A percentile compares a stretch with the other conserved stretches of the same genome.
Evolutionary conservation across 1,284 basidiomycete genomes (phyloP).

Genomic region (Tilletia setariae): DNA sequence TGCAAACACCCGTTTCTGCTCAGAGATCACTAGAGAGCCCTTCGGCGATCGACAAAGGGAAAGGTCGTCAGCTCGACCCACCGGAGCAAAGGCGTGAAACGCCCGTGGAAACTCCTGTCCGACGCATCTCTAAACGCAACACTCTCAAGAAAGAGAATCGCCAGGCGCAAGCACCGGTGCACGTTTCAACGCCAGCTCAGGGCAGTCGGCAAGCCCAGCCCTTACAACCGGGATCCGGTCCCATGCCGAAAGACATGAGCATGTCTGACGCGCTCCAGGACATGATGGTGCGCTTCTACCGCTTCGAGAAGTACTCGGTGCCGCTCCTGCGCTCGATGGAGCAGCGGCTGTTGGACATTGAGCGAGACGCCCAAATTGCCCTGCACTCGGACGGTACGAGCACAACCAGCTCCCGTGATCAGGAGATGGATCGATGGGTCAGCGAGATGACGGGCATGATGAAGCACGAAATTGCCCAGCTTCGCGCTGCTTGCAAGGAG

Average conservation of each 20-base stretch:
- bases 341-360: constrained; percentile 46
- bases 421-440: constrained; percentile 50
- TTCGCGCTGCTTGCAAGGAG: constrained; percentile 41
- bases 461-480: constrained; percentile 50
- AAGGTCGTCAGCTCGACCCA: not conserved
- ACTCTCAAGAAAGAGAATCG: not conserved
- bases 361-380: constrained; percentile 48
- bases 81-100: not conserved
- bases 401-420: constrained; percentile 23
- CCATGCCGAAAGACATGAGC: constrained; percentile 36
- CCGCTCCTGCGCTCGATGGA: constrained; percentile 50
- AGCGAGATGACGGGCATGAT: constrained; percentile 49
- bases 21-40: too few relatives aligned
- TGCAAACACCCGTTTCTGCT: too few relatives aligned
- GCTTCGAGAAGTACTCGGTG: constrained; percentile 51
- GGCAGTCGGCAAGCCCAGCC: constrained; percentile 14
- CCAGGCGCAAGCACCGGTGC: not conserved
- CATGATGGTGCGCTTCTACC: constrained; percentile 53
- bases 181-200: not conserved
- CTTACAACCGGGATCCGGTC: constrained; percentile 35
- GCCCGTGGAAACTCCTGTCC: constrained; percentile 4
- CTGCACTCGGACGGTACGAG: constrained; percentile 26
- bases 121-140: constrained; percentile 2
- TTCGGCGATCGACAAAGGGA: not conserved
- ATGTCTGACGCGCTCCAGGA: constrained; percentile 47